phyloP scores from a whole-genome alignment of 352 stramenopile species.

The Phytophthora agathidicida region DNA sequence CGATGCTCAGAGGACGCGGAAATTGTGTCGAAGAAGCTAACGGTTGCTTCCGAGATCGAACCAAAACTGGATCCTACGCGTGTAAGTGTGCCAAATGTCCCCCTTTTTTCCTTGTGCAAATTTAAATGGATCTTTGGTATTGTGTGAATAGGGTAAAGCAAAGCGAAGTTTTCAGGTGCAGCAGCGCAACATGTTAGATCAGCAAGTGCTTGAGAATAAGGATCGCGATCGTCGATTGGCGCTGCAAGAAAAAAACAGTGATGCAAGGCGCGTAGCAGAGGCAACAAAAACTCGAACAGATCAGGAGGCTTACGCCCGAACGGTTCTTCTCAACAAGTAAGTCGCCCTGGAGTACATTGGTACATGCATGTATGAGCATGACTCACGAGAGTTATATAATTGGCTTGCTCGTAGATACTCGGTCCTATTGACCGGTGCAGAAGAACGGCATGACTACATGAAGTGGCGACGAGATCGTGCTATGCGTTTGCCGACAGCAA shows the following conservation, averaged over 20 bases:
- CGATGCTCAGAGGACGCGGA: background rate
- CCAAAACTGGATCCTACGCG: background rate
- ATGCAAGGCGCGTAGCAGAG: slow-evolving; percentile 10
- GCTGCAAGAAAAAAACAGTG: slow-evolving; percentile 4
- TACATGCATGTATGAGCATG: background rate
- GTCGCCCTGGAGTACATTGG: background rate
- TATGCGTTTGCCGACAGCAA: slow-evolving; percentile 44
- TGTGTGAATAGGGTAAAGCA: slow-evolving; percentile 17
- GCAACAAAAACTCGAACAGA: slow-evolving; percentile 5
- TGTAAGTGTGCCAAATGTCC: slow-evolving; percentile 11
- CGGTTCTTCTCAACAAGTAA: slow-evolving; percentile 30
- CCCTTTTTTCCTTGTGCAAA: background rate
- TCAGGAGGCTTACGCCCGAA: slow-evolving; percentile 13
- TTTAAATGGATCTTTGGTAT: slow-evolving; percentile 1
- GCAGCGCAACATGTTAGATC: slow-evolving; percentile 29
- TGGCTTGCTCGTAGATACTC: slow-evolving; percentile 40
- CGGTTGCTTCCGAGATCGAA: background rate
- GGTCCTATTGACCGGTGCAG: slow-evolving; percentile 36
- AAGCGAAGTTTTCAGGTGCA: slow-evolving; percentile 27
- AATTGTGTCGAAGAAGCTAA: background rate
- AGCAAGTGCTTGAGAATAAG: slow-evolving; percentile 34
- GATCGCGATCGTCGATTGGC: slow-evolving; percentile 12
- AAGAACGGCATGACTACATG: slow-evolving; percentile 57
- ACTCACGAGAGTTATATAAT: slow-evolving; percentile 1
- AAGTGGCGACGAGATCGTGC: slow-evolving; percentile 60